These are phyloP conservation scores for Phytophthora ramorum DNA, from an alignment of 352 stramenopile species.

Conservation along the genomic window DNA sequence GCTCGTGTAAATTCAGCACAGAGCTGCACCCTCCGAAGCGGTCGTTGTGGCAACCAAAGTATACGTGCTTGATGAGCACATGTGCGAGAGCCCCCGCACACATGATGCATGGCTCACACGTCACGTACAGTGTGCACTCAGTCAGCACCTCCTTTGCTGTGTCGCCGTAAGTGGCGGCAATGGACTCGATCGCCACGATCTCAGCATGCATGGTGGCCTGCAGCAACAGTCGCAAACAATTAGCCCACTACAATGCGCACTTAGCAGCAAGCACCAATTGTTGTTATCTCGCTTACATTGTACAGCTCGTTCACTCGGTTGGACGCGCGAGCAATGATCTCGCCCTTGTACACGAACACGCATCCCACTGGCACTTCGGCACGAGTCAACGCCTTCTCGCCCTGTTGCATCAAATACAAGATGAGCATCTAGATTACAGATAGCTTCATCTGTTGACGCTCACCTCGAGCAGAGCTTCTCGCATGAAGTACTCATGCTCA, in stretches of 20 bases:
- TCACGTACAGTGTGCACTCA: conserved; percentile 86
- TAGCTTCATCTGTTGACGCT: neutral
- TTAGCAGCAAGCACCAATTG: neutral
- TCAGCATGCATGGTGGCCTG: conserved; percentile 92
- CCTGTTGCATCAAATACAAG: conserved; percentile 45
- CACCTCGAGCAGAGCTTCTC: conserved; percentile 75
- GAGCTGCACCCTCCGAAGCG: conserved; percentile 94
- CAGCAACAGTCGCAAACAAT: neutral
- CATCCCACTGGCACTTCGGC: conserved; percentile 92
- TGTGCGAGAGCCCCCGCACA: conserved; percentile 89
- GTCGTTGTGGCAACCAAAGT: conserved; percentile 94
- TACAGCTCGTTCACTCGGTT: conserved; percentile 91
- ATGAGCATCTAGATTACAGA: neutral
- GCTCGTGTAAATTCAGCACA: conserved; percentile 85
- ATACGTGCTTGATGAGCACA: conserved; percentile 76
- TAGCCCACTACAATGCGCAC: neutral
- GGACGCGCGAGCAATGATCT: conserved; percentile 80
- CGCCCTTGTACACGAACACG: conserved; percentile 87
- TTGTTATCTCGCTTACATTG: conserved; percentile 57
- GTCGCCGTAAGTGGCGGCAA: conserved; percentile 57
- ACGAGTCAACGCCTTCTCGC: conserved; percentile 72
- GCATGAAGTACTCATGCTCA: conserved; percentile 73
- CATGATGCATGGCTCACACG: conserved; percentile 96
- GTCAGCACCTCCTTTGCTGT: conserved; percentile 54
- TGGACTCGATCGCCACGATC: conserved; percentile 90